These are phyloP conservation scores for Mycena leptocephala DNA, from an alignment of 768 basidiomycete genomes.

Conservation along the genomic window DNA sequence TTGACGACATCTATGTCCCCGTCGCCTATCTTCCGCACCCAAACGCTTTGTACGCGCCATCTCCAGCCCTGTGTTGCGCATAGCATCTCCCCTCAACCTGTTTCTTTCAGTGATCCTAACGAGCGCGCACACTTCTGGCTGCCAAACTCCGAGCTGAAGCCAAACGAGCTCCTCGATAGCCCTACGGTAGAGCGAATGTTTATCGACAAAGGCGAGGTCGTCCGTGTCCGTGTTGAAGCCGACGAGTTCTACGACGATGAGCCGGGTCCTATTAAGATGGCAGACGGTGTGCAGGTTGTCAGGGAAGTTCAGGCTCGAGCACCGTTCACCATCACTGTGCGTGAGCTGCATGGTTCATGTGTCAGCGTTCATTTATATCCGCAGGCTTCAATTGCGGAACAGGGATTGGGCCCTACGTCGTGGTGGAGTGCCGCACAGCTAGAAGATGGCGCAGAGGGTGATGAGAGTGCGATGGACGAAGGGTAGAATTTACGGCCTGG, in stretches of 20 bases:
- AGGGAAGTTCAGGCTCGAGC: conserved; percentile 65
- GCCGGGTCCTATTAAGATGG: conserved; percentile 85
- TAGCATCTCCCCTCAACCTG: neutral
- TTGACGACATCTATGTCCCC: conserved; percentile 94
- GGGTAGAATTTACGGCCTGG: conserved; percentile 41
- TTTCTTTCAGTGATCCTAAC: conserved; percentile 75
- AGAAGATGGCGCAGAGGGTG: conserved; percentile 51
- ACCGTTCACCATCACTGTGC: conserved; percentile 81
- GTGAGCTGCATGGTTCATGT: conserved; percentile 41
- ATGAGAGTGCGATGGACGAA: conserved; percentile 59
- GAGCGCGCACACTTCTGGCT: conserved; percentile 91
- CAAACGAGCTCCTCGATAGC: conserved; percentile 80
- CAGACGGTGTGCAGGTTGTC: conserved; percentile 76
- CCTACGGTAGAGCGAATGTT: conserved; percentile 81
- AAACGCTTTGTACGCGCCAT: conserved; percentile 76
- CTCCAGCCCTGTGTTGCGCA: neutral
- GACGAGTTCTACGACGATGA: conserved; percentile 92
- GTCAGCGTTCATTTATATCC: neutral
- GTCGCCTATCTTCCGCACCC: conserved; percentile 86
- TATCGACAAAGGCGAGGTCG: conserved; percentile 82
- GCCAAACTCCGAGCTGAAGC: conserved; percentile 69
- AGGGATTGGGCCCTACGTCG: conserved; percentile 81
- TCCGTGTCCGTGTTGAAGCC: conserved; percentile 84
- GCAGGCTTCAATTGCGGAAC: conserved; percentile 88
- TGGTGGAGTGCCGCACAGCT: conserved; percentile 81